Evolutionary conservation across 768 basidiomycete species (phyloP).

Genomic region (Boletus eberwhitei): DNA sequence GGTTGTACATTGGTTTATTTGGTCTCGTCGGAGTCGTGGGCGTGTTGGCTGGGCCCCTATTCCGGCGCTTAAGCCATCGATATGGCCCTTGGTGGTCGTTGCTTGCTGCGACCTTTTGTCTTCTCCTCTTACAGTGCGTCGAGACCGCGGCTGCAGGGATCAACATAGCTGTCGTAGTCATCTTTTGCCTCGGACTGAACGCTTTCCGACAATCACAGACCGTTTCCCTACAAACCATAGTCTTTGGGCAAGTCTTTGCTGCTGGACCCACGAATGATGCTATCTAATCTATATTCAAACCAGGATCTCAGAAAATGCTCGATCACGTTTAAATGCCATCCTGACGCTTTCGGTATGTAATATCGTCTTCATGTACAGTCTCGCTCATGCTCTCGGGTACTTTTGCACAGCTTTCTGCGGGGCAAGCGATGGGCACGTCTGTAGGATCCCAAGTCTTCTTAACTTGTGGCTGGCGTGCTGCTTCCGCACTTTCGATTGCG

Average conservation of each 20-base stretch:
- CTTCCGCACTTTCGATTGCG: conserved; percentile 32
- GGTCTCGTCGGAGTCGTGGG: conserved; percentile 44
- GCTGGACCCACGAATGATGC: background rate
- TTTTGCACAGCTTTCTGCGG: conserved; percentile 24
- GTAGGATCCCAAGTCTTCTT: conserved; percentile 40
- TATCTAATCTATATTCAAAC: conserved; percentile 1
- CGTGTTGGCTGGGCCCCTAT: conserved; percentile 24
- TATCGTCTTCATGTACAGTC: background rate
- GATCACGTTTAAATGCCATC: conserved; percentile 29
- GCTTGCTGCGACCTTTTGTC: conserved; percentile 29
- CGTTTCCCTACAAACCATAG: conserved; percentile 29
- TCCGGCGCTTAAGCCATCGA: conserved; percentile 20
- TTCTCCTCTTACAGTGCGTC: conserved; percentile 29
- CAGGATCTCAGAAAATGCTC: conserved; percentile 25
- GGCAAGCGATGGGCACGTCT: conserved; percentile 43
- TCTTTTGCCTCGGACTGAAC: conserved; percentile 39
- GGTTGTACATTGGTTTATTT: conserved; percentile 43
- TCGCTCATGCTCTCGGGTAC: background rate
- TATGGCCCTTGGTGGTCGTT: conserved; percentile 42
- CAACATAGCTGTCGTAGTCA: conserved; percentile 34
- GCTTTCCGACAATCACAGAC: conserved; percentile 37
- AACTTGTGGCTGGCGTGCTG: conserved; percentile 36
- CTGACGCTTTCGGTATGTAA: conserved; percentile 25
- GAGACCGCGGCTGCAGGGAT: conserved; percentile 38
- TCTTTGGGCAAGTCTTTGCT: conserved; percentile 17